These are phyloP conservation scores for Kalaharituber pfeilii DNA, from an alignment of 2,329 filamentous ascomycete species.

Conservation along the genomic window DNA sequence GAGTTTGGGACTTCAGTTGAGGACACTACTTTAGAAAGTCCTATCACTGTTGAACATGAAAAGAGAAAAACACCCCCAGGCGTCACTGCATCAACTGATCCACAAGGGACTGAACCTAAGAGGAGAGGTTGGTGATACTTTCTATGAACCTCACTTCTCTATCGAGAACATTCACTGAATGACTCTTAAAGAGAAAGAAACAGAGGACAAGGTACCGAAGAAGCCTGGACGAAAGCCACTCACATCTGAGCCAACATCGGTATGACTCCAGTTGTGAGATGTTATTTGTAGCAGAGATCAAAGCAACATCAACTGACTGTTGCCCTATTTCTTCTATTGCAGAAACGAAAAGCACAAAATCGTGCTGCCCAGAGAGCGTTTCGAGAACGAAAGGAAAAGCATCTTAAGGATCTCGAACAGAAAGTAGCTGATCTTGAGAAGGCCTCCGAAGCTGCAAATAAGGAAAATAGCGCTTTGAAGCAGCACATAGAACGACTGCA, in stretches of 20 bases:
- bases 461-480: constrained; percentile 69
- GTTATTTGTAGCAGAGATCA: constrained; percentile 13
- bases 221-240: constrained; percentile 93
- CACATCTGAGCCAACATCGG: constrained; percentile 86
- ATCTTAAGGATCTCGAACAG: constrained; percentile 66
- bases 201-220: constrained; percentile 72
- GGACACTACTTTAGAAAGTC: constrained; percentile 48
- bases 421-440: constrained; percentile 65
- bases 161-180: neutral
- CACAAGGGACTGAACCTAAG: constrained; percentile 22
- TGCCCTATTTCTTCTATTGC: no score
- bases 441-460: constrained; percentile 60
- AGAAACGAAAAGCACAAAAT: constrained; percentile 95
- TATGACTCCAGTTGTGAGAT: constrained; percentile 37
- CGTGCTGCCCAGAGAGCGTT: constrained; percentile 84
- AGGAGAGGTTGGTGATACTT: constrained; percentile 21
- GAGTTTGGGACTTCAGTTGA: constrained; percentile 44
- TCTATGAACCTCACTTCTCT: neutral
- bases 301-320: no score
- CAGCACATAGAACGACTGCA: constrained; percentile 81
- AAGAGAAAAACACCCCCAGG: constrained; percentile 29
- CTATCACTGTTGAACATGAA: constrained; percentile 50
- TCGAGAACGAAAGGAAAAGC: constrained; percentile 85
- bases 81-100: constrained; percentile 15
- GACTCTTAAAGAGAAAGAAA: constrained; percentile 34